phyloP scores from a whole-genome alignment of 306 rosid species.

The Biancaea sappan region DNA sequence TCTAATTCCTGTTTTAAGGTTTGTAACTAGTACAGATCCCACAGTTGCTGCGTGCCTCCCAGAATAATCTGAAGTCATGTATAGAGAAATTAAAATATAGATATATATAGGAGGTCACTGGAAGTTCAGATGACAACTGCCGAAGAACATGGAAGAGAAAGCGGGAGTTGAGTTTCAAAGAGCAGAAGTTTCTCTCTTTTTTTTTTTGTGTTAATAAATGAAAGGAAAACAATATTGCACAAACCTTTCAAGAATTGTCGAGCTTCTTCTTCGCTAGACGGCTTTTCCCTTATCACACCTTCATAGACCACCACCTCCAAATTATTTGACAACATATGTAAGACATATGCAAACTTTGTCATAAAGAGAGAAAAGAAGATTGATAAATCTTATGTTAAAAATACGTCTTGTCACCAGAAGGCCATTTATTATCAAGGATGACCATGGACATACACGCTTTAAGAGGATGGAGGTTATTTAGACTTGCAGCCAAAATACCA shows the following conservation, averaged over 20 bases:
- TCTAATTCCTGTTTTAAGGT: slow-evolving; percentile 84
- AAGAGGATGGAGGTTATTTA: slow-evolving; percentile 19
- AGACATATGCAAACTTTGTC: slow-evolving; percentile 38
- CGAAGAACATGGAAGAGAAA: not conserved
- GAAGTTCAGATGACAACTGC: slow-evolving; percentile 7
- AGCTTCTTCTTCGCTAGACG: slow-evolving; percentile 91
- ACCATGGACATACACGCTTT: slow-evolving; percentile 21
- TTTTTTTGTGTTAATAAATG: slow-evolving; percentile 9
- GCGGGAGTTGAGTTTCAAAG: not conserved
- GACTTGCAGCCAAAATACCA: slow-evolving; percentile 29
- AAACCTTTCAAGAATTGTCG: slow-evolving; percentile 83
- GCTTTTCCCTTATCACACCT: slow-evolving; percentile 91
- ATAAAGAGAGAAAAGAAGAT: slow-evolving; percentile 15
- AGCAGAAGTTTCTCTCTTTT: not conserved
- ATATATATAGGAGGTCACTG: slow-evolving; percentile 1
- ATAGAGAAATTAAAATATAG: not conserved
- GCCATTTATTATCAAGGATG: slow-evolving; percentile 64
- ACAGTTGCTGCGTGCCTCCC: slow-evolving; percentile 86
- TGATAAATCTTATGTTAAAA: slow-evolving; percentile 10
- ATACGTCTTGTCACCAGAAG: slow-evolving; percentile 54
- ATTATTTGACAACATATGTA: slow-evolving; percentile 56
- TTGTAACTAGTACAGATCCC: slow-evolving; percentile 85
- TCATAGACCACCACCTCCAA: slow-evolving; percentile 98
- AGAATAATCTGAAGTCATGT: slow-evolving; percentile 71
- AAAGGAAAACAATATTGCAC: slow-evolving; percentile 21